Evolutionary conservation across 2,329 filamentous ascomycete genomes (phyloP), one percentile per base, ranked within the genome.

Genomic region (Aspergillus pseudoglaucus): DNA sequence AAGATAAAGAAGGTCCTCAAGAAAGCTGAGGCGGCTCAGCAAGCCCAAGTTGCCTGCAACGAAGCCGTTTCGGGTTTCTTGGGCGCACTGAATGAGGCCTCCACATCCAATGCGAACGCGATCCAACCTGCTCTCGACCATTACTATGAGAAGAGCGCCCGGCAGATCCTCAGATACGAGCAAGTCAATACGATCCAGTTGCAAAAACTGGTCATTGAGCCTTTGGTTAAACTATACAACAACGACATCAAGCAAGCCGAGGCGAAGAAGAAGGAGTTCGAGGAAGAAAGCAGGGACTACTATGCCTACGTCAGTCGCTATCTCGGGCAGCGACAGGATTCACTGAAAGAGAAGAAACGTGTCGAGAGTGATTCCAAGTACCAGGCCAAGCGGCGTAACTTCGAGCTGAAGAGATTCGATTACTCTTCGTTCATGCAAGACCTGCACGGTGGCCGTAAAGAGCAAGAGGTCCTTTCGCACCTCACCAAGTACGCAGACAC

Each of bases 361-460:
- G 87, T 82, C 37, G 90, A 96, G 59, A 96, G 90, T 59, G 93
- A 98, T 67, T 87, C 88, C 27, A 98, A 98, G 64, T 98, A 97
- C 64, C 91, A 97, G 66, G 83, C 80, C 41, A 97, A 97, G 73
- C 82, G 90, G 56, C 84, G 88, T 40, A 95, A 90, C 58, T 98
- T 98, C 61, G 93, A 98, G 73, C 78, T 98, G 48, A 96, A 95
- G 73, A 85, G 94, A 8, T 98, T 98, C 61, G 94, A 98, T 68
- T 98, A 98, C 67, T 97, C 91, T 3, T 95, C 89, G 12, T 98
- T 97, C 64, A 95, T 98, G 88, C 91, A 97, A 62, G 93, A 98
- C 73, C 77, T 98, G n/a, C 93, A 97, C 54, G 93, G 93, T 25
- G 93, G 93, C n/a, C 85, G 93, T 53, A 98, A 97, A 66, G 93